Conservation (phyloP, 2,329 filamentous ascomycete genomes). For the Curvularia lunata region DNA sequence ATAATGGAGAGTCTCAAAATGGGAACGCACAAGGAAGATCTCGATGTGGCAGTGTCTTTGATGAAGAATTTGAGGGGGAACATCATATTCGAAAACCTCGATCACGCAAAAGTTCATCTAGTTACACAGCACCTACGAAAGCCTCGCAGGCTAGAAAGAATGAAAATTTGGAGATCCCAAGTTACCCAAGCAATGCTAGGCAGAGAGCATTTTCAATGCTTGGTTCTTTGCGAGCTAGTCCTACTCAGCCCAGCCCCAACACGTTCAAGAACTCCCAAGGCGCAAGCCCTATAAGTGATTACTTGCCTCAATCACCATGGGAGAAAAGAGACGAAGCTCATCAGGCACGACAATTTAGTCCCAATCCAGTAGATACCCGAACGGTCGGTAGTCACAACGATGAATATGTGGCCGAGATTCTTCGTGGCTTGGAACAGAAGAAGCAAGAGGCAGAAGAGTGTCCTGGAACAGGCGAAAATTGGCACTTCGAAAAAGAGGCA, state of each 20-base stretch:
- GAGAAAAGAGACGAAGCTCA: neutral
- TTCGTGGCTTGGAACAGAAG: neutral
- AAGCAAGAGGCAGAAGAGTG: neutral
- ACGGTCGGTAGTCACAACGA: no score
- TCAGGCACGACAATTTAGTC: no score
- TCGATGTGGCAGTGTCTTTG: no score
- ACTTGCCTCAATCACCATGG: neutral
- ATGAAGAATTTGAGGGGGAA: neutral
- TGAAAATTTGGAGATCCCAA: constrained; percentile 9
- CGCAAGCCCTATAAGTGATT: neutral
- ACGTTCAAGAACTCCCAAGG: neutral
- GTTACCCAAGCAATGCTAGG: neutral
- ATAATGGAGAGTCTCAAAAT: neutral
- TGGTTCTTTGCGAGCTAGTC: neutral
- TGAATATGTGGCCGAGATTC: neutral
- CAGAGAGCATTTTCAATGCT: neutral
- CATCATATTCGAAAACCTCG: neutral
- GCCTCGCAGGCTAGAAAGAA: constrained; percentile 14
- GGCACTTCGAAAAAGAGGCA: neutral
- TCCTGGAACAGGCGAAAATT: neutral
- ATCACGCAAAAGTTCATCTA: neutral
- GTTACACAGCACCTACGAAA: constrained; percentile 8
- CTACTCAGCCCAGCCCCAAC: neutral
- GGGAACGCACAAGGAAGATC: no score
- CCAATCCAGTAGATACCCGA: neutral